These are phyloP conservation scores for Clavariopsis aquatica DNA, from an alignment of 495 filamentous ascomycete species.

Conservation along the genomic window DNA sequence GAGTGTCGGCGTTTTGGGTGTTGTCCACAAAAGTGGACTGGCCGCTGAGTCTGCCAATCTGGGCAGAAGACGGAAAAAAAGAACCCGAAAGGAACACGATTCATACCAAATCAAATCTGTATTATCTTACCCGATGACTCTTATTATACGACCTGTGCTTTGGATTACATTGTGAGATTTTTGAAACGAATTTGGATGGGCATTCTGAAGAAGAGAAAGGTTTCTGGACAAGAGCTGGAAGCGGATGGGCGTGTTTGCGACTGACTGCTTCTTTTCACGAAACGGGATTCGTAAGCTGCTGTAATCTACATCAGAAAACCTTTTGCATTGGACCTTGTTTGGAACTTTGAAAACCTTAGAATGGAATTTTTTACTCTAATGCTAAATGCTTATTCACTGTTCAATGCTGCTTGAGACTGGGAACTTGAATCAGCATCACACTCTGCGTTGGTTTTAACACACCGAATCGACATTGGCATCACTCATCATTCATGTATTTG, in stretches of 20 bases:
- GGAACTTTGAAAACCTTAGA: not conserved
- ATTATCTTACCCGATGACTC: not conserved
- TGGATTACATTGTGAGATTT: not conserved
- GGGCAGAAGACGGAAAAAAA: not conserved
- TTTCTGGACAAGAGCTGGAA: not conserved
- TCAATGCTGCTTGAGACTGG: too few species aligned
- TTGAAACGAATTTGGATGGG: not conserved
- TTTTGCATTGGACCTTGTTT: not conserved
- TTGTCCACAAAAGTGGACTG: not conserved
- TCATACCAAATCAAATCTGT: constrained; percentile 5
- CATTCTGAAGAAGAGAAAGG: too few species aligned
- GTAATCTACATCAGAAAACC: not conserved
- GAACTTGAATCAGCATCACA: too few species aligned
- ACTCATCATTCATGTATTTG: too few species aligned
- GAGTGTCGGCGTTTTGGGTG: constrained; percentile 2
- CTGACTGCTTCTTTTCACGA: not conserved
- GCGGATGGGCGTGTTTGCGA: not conserved
- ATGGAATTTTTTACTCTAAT: not conserved
- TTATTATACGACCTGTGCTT: not conserved
- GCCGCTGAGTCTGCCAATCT: not conserved
- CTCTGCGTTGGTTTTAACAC: too few species aligned
- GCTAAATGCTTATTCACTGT: too few species aligned
- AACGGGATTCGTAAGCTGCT: not conserved
- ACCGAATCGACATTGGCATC: too few species aligned
- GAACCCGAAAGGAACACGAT: not conserved